Evolutionary conservation across 2,329 filamentous ascomycete genomes (phyloP), one percentile per base, ranked within the genome.

Genomic region (Trichoderma afroharzianum): DNA sequence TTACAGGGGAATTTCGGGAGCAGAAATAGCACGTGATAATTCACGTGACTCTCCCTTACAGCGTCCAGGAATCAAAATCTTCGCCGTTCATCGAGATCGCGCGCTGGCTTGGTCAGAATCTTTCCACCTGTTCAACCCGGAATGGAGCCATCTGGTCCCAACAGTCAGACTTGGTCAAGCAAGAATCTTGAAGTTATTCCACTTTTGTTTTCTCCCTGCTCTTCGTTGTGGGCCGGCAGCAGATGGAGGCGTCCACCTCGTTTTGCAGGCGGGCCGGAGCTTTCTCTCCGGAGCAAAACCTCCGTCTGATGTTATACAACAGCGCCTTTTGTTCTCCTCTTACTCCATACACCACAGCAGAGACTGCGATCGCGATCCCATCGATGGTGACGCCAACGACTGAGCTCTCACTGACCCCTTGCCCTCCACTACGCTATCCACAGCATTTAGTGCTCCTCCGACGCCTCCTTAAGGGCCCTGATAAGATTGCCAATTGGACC

Each of bases 101-200:
- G 8, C n/a, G 15, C 64, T 39, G 12, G 24, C 50, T 43, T 5
- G 50, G 28, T 15, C 8, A 50, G 11, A 53, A 39, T 14, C 28
- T 36, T 36, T 62, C 53, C 66, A 62, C 39, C 57, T 69, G 39
- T 69, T 69, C 57, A 69, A 24, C 57, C 6, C n/a, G 4, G 36
- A 68, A 61, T 68, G 66, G 66, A 61, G 66, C 36, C 66, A 68
- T 68, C 36, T 21, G 53, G 55, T 12, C 32, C 66, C 66, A 57
- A 24, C 66, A 26, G 32, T 36, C 36, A 30, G 14, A 21, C 15
- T 15, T 50, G 39, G 39, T 53, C 33, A 36, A 69, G 15, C 39
- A 28, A 36, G 39, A 69, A 36, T 14, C 33, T 36, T 36, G 33
- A 36, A 30, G 66, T 57, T 69, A 69, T 69, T 30, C 21, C 28